phyloP scores from a whole-genome alignment of 176 grass and related monocot species.

The Oryza coarctata region DNA sequence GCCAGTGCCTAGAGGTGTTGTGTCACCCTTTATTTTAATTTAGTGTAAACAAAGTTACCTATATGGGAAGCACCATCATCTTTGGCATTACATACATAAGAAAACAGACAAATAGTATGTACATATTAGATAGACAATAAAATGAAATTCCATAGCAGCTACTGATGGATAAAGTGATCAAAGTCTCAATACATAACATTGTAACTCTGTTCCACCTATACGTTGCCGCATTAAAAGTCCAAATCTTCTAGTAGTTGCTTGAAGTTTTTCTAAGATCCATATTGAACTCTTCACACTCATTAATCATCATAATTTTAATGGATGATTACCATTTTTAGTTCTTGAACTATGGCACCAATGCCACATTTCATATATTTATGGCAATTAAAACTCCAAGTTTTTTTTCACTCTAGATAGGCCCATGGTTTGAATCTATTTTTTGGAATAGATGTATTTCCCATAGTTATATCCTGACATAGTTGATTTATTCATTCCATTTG shows the following conservation, averaged over 20 bases:
- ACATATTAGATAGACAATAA: background rate
- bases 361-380: background rate
- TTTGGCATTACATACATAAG: background rate
- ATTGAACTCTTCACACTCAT: constrained; percentile 10
- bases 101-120: constrained; percentile 1
- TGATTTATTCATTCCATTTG: background rate
- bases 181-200: background rate
- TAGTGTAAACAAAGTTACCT: no score
- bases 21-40: no score
- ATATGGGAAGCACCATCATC: no score
- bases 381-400: background rate
- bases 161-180: background rate
- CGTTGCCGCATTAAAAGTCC: background rate
- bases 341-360: background rate
- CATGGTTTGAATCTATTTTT: constrained; percentile 25
- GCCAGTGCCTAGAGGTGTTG: no score
- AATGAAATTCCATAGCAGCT: constrained; percentile 2
- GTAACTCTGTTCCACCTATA: background rate
- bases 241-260: background rate
- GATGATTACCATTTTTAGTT: background rate
- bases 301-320: constrained; percentile 20
- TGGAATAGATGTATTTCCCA: background rate
- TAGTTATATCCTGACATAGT: background rate
- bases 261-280: background rate
- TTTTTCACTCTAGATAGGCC: constrained; percentile 4